Conservation (phyloP, 2,329 filamentous ascomycete genomes). For the Penicillium sp. region DNA sequence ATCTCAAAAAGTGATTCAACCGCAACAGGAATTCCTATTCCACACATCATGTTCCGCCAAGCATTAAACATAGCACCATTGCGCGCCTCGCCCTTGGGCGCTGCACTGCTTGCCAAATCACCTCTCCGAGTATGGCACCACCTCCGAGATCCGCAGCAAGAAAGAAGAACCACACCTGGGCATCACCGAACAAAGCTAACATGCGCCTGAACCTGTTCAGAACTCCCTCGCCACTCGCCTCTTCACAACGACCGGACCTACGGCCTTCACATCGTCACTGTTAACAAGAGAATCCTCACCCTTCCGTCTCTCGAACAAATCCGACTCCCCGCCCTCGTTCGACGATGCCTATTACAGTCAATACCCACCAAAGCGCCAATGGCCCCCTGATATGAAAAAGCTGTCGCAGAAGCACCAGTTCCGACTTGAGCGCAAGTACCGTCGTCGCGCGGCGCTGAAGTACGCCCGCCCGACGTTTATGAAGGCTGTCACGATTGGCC, state of each 20-base stretch:
- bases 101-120: no score
- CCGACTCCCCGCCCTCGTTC: conserved; percentile 9
- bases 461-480: conserved; percentile 61
- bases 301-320: conserved; percentile 27
- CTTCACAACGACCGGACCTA: conserved; percentile 15
- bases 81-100: no score
- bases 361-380: conserved; percentile 62
- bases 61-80: no score
- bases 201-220: neutral
- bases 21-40: no score
- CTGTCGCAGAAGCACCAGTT: conserved; percentile 68
- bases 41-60: no score
- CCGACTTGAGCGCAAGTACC: conserved; percentile 67
- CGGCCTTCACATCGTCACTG: conserved; percentile 16
- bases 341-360: conserved; percentile 53
- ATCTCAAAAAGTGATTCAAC: no score
- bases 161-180: no score
- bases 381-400: conserved; percentile 66
- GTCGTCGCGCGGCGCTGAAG: conserved; percentile 62
- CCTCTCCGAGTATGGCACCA: no score
- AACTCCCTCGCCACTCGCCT: conserved; percentile 3
- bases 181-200: no score
- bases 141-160: no score
- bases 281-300: conserved; percentile 18
- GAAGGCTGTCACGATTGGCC: conserved; percentile 59